Evolutionary conservation across 2,329 filamentous ascomycete species (phyloP), one percentile per base, ranked within the genome.

Genomic region (Fusarium sacchari): DNA sequence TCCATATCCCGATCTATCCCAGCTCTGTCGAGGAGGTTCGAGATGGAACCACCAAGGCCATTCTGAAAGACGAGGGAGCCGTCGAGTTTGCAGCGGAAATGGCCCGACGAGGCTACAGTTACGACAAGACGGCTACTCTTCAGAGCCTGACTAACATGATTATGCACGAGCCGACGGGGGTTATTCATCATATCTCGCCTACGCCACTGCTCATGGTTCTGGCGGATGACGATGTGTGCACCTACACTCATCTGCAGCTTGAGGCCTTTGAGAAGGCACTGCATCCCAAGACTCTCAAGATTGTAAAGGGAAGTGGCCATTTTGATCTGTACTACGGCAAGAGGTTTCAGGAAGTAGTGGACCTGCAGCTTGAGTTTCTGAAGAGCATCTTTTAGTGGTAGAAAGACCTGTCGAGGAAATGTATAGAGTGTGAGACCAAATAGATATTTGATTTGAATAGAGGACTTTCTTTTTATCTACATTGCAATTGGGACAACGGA

Each of bases 401-500:
- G 7, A 32, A 18, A 18, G 28, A 9, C 46, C 9, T n/a, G 11
- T 22, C 3, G 0, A 30, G 28, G 15, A 1, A 8, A 6, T 18
- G 12, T 8, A 15, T n/a, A 30, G 14, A 17, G 7, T 47, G 5
- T 3, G 9, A 22, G 20, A 47, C 20, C 4, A 4, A 7, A 2
- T 47, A 47, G 14, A 30, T 30, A 7, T 22, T 22, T 17, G 5
- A 26, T 20, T 20, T 14, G 18, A 28, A 12, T 7, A 47, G 20
- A 47, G 20, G 14, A 12, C 9, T 2, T 24, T 47, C 5, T 11
- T 22, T n/a, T 7, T 22, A 28, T 13, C 18, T n/a, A n/a, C 2
- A 12, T 18, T 13, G 7, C 7, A 11, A 10, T 17, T 0, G 9
- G 6, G 20, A 30, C 1, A 30, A 7, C 10, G 1, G 3, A 30